Base-by-base conservation (phyloP, 2,329 filamentous ascomycete species). In the Fusarium sp. region DNA sequence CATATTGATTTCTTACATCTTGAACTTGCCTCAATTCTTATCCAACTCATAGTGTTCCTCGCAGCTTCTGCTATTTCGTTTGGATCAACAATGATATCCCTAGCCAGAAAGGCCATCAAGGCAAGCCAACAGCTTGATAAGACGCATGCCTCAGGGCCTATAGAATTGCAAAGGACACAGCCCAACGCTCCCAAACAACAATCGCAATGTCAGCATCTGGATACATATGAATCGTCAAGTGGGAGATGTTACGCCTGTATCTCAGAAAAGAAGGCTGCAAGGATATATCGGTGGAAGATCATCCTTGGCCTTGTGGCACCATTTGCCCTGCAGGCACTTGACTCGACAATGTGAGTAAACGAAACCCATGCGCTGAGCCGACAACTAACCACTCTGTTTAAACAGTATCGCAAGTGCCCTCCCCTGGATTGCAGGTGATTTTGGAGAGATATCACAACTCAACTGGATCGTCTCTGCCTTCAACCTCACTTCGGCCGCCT, bases 401-500 rank as follows among this genome's bases (percentile, higher is more conserved):
- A 32, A 43, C 4, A 76, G 75, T 11, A 73, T 77, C 31, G 75
- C 76, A 6, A 76, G 74, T 28, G 76, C 76, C 4, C 58, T 77
- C 22, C 75, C 75, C 0, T 85, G 82, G 62, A 90, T 91, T 43
- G 88, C 88, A 4, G 79, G 82, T 1, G 85, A 90, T 69, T 91
- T 91, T 72, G 82, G 80, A 58, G 72, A 86, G 68, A 70, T 86
- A 5, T 79, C 83, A 15, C 83, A 88, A 65, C 78, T 89, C 3
- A 90, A 88, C 69, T 90, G 87, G 87, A 88, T 91, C 68, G 84
- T 90, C 15, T 88, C 88, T 0, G 80, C 87, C 7, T 91, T 90
- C 74, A 90, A 87, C 48, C 77, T 91, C 12, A 88, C 87, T 0
- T 85, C 85, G 0, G 87, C 88, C 2, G 83, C 87, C 1, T 90